A percentile compares a stretch with the other conserved stretches of the same genome.
Evolutionary conservation across 148 eudicot genomes (phyloP).

Genomic region (Chenopodium formosanum): DNA sequence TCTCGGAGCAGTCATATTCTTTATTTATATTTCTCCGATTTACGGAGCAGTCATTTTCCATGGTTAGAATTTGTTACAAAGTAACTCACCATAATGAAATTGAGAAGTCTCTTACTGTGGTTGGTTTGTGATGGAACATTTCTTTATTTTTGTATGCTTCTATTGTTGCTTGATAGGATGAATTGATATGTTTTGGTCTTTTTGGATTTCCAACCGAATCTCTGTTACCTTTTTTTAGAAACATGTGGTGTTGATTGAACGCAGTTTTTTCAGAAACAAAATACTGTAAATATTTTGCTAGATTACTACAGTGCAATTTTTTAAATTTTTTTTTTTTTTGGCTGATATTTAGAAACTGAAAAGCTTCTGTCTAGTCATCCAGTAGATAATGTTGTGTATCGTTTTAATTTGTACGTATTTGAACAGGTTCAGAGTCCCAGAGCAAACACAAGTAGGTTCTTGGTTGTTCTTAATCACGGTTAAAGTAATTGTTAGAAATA

Average conservation of each 20-base stretch:
- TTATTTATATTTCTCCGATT: constrained; percentile 8
- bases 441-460: too few relatives aligned
- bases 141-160: neutral
- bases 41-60: constrained; percentile 11
- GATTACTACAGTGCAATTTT: neutral
- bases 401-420: too few relatives aligned
- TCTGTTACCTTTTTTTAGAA: neutral
- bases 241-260: neutral
- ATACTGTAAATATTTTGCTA: neutral
- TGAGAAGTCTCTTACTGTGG: neutral
- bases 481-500: too few relatives aligned
- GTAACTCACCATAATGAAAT: neutral
- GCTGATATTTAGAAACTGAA: neutral
- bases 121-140: constrained; percentile 14
- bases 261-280: neutral
- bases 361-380: too few relatives aligned
- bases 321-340: too few relatives aligned
- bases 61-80: neutral
- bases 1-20: neutral
- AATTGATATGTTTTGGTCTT: neutral
- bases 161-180: neutral
- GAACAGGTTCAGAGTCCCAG: too few relatives aligned
- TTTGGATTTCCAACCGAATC: neutral
- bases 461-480: too few relatives aligned
- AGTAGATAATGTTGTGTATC: too few relatives aligned